Evolutionary conservation across 345 rosid species (phyloP).

Genomic region (Melaleuca alternifolia): DNA sequence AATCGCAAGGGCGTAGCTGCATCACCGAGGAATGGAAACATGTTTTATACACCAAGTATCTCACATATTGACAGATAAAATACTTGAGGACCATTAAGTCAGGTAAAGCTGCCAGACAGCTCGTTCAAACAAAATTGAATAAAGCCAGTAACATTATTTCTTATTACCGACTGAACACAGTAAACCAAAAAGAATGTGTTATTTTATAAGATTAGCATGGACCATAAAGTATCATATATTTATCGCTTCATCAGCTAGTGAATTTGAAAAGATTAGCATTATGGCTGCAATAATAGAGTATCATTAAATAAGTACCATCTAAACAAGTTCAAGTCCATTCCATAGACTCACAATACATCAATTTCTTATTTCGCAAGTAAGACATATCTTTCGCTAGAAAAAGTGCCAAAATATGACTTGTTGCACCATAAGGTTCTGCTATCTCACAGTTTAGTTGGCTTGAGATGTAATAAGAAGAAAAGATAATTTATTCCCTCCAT

Average conservation of each 20-base stretch:
- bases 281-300: background rate
- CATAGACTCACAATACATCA: background rate
- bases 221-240: background rate
- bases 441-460: background rate
- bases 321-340: background rate
- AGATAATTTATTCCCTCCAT: background rate
- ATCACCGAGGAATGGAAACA: constrained; percentile 4
- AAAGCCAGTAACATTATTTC: background rate
- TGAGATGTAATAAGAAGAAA: background rate
- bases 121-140: background rate
- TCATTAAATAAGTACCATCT: background rate
- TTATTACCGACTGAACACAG: background rate
- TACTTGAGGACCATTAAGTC: background rate
- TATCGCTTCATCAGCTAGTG: background rate
- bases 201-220: background rate
- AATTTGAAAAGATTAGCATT: background rate
- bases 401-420: background rate
- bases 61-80: background rate
- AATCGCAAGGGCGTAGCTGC: constrained; percentile 70
- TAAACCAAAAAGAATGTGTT: background rate
- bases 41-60: background rate
- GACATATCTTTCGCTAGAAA: background rate
- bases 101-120: background rate
- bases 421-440: background rate
- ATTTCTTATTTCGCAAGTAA: background rate